Evolutionary conservation across 768 basidiomycete species (phyloP).

Genomic region (Leccinum longicurvipes): DNA sequence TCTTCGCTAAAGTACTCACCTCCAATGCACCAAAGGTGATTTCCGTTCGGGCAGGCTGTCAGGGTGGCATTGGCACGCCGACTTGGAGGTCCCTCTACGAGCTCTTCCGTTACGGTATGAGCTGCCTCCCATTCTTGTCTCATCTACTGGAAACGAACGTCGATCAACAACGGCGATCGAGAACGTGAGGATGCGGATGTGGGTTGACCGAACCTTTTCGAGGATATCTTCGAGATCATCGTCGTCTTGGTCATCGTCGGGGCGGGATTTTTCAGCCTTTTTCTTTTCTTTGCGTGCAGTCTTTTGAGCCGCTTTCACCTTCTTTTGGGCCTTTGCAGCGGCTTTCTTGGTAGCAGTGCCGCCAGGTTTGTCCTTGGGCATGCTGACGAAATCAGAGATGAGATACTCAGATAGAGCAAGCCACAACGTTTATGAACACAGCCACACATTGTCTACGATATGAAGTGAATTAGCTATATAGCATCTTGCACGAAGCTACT

Average conservation of each 20-base stretch:
- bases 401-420: neutral
- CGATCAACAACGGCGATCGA: neutral
- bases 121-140: constrained; percentile 80
- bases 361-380: constrained; percentile 19
- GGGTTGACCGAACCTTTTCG: constrained; percentile 53
- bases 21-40: constrained; percentile 80
- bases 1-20: constrained; percentile 90
- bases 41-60: constrained; percentile 75
- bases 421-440: neutral
- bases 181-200: neutral
- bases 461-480: neutral
- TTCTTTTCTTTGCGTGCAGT: constrained; percentile 65
- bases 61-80: constrained; percentile 82
- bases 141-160: constrained; percentile 50
- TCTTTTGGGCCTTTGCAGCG: constrained; percentile 59
- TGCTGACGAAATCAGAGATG: neutral
- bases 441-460: neutral
- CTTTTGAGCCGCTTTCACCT: constrained; percentile 64
- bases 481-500: neutral
- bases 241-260: constrained; percentile 56
- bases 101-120: constrained; percentile 81
- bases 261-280: constrained; percentile 44
- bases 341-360: constrained; percentile 36
- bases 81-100: constrained; percentile 78
- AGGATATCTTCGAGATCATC: constrained; percentile 84